phyloP scores from a whole-genome alignment of 176 grass and related monocot genomes.

The Neostapfia colusana region DNA sequence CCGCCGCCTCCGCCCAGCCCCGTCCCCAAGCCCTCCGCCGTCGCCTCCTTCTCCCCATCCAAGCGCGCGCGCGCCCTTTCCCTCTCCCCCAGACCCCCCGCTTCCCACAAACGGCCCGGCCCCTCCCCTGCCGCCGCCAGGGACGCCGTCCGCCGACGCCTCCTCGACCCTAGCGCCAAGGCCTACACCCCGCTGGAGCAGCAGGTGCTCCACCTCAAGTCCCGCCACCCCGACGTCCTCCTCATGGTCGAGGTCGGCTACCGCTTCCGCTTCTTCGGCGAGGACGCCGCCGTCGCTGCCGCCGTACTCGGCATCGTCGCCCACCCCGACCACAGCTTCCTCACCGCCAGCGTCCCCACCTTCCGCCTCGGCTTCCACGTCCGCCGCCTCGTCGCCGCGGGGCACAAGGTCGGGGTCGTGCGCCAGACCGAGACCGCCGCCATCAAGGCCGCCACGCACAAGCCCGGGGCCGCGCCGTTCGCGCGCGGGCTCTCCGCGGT shows the following conservation, averaged over 20 bases:
- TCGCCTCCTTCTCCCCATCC: constrained; percentile 64
- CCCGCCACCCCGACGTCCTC: constrained; percentile 63
- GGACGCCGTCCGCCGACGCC: constrained; percentile 58
- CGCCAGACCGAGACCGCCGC: constrained; percentile 89
- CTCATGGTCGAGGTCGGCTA: constrained; percentile 97
- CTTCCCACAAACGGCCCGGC: constrained; percentile 52
- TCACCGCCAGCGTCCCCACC: constrained; percentile 78
- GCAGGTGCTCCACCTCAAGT: constrained; percentile 76
- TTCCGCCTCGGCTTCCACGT: constrained; percentile 91
- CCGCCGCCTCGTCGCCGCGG: constrained; percentile 70
- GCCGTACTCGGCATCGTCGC: constrained; percentile 78
- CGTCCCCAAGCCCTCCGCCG: constrained; percentile 37
- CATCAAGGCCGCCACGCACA: constrained; percentile 73
- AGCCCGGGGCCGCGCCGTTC: constrained; percentile 59
- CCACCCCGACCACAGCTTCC: constrained; percentile 76
- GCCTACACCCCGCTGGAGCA: constrained; percentile 82
- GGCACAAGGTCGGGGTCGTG: constrained; percentile 85
- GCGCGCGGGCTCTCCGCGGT: constrained; percentile 60
- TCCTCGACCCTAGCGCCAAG: constrained; percentile 50
- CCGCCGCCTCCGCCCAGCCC: constrained; percentile 30
- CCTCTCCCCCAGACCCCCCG: constrained; percentile 52
- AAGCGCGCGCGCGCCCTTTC: constrained; percentile 66
- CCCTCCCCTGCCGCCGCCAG: constrained; percentile 24
- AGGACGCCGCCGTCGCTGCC: constrained; percentile 78
- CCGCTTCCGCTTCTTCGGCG: constrained; percentile 83